Evolutionary conservation across 768 basidiomycete genomes (phyloP).

Genomic region (Russula sp.): DNA sequence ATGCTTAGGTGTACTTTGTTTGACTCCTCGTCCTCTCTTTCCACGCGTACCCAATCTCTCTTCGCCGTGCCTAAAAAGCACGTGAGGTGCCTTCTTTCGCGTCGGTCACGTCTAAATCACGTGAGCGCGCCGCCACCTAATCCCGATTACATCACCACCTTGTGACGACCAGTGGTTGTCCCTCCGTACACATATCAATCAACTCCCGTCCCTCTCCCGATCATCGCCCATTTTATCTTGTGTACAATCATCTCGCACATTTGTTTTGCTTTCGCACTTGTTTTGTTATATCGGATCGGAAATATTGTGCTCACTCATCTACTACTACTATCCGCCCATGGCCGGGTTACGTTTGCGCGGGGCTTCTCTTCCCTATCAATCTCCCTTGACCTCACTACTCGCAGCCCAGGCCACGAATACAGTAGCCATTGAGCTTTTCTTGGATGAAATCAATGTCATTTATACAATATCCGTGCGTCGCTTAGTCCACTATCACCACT

Average conservation of each 20-base stretch:
- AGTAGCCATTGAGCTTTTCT: conserved; percentile 9
- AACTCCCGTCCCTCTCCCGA: neutral
- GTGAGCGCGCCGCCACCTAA: conserved; percentile 17
- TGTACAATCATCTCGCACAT: conserved; percentile 17
- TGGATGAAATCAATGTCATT: conserved; percentile 12
- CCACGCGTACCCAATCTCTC: neutral
- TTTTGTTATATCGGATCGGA: conserved; percentile 24
- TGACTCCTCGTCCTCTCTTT: neutral
- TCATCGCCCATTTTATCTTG: neutral
- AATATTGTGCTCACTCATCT: conserved; percentile 10
- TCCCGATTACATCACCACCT: neutral
- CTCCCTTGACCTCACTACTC: conserved; percentile 10
- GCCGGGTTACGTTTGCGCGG: conserved; percentile 1
- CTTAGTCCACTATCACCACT: neutral
- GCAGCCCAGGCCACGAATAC: neutral
- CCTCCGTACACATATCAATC: neutral
- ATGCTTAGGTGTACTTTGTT: conserved; percentile 14
- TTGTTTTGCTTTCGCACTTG: conserved; percentile 28
- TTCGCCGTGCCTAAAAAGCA: conserved; percentile 10
- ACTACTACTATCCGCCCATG: neutral
- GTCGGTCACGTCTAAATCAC: conserved; percentile 20
- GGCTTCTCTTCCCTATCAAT: neutral
- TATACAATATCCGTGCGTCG: neutral
- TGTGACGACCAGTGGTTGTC: no score
- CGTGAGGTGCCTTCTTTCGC: conserved; percentile 14